phyloP scores from a whole-genome alignment of 2,329 filamentous ascomycete species.

The Lasiodiplodia theobromae region DNA sequence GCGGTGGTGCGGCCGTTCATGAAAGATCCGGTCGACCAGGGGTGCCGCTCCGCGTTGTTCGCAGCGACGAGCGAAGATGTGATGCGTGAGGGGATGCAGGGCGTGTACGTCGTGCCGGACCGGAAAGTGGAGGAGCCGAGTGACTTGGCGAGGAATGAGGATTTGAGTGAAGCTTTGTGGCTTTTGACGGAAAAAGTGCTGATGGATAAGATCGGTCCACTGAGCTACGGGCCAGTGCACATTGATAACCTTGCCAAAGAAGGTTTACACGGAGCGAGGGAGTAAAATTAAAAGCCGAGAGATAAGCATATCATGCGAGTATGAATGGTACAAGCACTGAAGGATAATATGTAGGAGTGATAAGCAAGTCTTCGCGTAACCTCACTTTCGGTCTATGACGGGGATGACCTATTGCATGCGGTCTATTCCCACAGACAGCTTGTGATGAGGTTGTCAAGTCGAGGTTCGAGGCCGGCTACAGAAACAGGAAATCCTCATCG shows the following conservation, averaged over 20 bases:
- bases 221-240: conserved; percentile 28
- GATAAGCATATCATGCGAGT: not conserved
- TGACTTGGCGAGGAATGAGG: conserved; percentile 52
- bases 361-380: not conserved
- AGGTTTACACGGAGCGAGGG: conserved; percentile 10
- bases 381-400: not conserved
- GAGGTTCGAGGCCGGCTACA: not conserved
- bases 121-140: conserved; percentile 54
- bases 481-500: not conserved
- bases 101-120: conserved; percentile 58
- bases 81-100: conserved; percentile 53
- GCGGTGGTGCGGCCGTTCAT: conserved; percentile 54
- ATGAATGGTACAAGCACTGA: not conserved
- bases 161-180: conserved; percentile 55
- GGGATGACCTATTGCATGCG: not conserved
- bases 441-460: not conserved
- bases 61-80: conserved; percentile 56
- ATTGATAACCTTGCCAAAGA: conserved; percentile 23
- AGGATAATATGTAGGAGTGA: not conserved
- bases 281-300: not conserved
- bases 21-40: conserved; percentile 57
- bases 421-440: not conserved
- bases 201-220: conserved; percentile 47
- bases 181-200: conserved; percentile 54
- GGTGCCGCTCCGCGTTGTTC: conserved; percentile 57